A percentile compares a stretch with the other conserved stretches of the same genome.
Conservation (phyloP, 225 moss, liverwort and hornwort genomes). For the Pleurozium schreberi region DNA sequence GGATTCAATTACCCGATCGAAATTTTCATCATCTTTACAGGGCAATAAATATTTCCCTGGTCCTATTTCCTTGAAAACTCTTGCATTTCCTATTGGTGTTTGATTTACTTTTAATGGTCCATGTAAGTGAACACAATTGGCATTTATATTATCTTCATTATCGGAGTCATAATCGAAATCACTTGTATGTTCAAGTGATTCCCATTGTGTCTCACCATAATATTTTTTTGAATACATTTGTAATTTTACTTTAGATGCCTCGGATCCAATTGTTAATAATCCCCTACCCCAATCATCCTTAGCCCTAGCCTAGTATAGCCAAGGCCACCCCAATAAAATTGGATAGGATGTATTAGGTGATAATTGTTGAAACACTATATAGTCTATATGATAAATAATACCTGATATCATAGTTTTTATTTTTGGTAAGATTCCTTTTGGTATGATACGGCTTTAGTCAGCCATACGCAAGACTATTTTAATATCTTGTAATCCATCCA, state of each 20-base stretch:
- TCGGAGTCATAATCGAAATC: background rate
- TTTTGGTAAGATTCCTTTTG: background rate
- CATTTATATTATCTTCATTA: too few relatives aligned
- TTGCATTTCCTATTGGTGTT: too few relatives aligned
- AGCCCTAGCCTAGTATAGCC: background rate
- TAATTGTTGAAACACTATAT: background rate
- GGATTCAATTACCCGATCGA: fast-evolving
- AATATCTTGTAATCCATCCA: background rate
- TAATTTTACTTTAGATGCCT: background rate
- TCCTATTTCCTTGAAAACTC: background rate
- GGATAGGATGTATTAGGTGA: background rate
- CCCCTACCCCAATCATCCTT: background rate
- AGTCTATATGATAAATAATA: background rate
- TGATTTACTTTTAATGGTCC: fast-evolving
- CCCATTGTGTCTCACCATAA: background rate
- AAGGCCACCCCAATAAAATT: background rate
- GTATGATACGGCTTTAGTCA: background rate
- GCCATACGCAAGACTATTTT: background rate
- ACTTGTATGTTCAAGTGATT: background rate
- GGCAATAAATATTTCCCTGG: fast-evolving
- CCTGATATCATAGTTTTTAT: background rate
- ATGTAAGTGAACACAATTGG: background rate
- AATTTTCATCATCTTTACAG: background rate
- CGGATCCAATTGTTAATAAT: background rate
- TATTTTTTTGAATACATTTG: background rate